These are phyloP conservation scores for Suillus decipiens DNA, from an alignment of 768 basidiomycete species.

Conservation along the genomic window DNA sequence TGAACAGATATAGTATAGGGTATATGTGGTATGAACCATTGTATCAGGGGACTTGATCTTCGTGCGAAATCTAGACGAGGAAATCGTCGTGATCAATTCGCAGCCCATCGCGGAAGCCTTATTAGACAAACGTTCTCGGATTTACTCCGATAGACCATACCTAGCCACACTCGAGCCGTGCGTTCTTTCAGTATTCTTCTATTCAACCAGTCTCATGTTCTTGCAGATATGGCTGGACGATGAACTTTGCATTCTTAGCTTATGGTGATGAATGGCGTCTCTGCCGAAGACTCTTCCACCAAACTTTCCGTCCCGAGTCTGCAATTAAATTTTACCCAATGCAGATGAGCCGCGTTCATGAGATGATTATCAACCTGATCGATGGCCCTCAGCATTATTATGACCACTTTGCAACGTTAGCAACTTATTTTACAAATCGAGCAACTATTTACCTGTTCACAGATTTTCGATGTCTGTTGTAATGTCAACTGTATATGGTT, in stretches of 20 bases:
- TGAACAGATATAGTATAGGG: background rate
- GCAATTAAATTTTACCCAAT: slow-evolving; percentile 24
- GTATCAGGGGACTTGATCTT: slow-evolving; percentile 8
- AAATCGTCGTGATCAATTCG: slow-evolving; percentile 8
- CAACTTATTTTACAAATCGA: background rate
- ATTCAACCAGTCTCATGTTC: background rate
- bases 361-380: slow-evolving; percentile 27
- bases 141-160: slow-evolving; percentile 13
- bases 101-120: slow-evolving; percentile 3
- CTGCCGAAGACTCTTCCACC: slow-evolving; percentile 38
- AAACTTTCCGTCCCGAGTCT: slow-evolving; percentile 38
- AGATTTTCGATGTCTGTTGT: slow-evolving; percentile 10
- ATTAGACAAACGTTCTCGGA: slow-evolving; percentile 11
- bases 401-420: slow-evolving; percentile 20
- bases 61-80: slow-evolving; percentile 4
- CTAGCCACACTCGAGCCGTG: slow-evolving; percentile 9
- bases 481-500: slow-evolving; percentile 11
- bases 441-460: background rate
- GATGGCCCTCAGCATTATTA: slow-evolving; percentile 31
- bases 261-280: slow-evolving; percentile 22
- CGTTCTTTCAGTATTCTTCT: background rate
- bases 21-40: background rate
- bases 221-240: slow-evolving; percentile 8
- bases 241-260: slow-evolving; percentile 1
- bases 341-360: slow-evolving; percentile 25